A percentile compares a stretch with the other conserved stretches of the same genome.
These are phyloP conservation scores for Pyrenophora tritici-repentis DNA, from an alignment of 2,329 filamentous ascomycete species.

Conservation along the genomic window DNA sequence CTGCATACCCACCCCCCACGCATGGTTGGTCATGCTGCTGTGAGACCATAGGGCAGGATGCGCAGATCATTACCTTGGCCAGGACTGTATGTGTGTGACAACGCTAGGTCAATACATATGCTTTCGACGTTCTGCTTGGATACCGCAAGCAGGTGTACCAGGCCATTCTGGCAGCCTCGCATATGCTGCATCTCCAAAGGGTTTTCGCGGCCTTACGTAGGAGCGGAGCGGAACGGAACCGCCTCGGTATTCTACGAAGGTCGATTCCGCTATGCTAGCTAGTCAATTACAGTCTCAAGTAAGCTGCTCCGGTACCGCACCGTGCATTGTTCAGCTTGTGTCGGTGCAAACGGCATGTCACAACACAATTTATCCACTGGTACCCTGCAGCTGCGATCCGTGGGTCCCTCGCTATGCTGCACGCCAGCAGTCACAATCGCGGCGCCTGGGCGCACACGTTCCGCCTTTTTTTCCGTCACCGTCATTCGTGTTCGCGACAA, in stretches of 20 bases:
- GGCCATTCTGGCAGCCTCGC: slow-evolving; percentile 2
- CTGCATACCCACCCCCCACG: slow-evolving; percentile 15
- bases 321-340: slow-evolving; percentile 3
- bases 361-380: background rate
- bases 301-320: slow-evolving; percentile 7
- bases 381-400: slow-evolving; percentile 16
- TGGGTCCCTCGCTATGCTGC: slow-evolving; percentile 9
- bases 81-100: slow-evolving; percentile 7
- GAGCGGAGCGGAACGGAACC: background rate
- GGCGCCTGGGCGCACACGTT: slow-evolving; percentile 12
- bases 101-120: slow-evolving; percentile 3
- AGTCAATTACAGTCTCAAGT: background rate
- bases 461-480: background rate
- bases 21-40: slow-evolving; percentile 7
- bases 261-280: too few relatives aligned
- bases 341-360: background rate
- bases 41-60: slow-evolving; percentile 6
- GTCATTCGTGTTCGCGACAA: slow-evolving; percentile 1
- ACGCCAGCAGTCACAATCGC: slow-evolving; percentile 10
- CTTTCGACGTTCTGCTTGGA: slow-evolving; percentile 1
- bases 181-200: background rate
- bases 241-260: background rate
- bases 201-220: background rate
- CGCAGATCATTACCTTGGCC: slow-evolving; percentile 16
- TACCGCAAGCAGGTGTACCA: slow-evolving; percentile 3